Conservation (phyloP, 2,329 filamentous ascomycete genomes). For the Alternaria sp. region DNA sequence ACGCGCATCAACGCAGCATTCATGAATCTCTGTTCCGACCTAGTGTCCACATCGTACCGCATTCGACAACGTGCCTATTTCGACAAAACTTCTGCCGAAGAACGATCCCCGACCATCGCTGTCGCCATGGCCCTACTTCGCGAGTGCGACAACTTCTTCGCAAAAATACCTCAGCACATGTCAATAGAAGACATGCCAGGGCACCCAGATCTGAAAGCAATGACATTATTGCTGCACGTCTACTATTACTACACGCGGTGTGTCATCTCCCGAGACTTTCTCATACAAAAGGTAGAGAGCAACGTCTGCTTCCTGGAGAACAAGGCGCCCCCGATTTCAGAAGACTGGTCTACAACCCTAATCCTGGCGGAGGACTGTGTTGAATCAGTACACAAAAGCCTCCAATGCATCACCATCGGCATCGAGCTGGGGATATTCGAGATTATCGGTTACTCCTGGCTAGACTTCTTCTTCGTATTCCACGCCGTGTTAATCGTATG, state of each 20-base stretch:
- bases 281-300: constrained; percentile 33
- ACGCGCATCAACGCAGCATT: constrained; percentile 22
- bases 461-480: constrained; percentile 35
- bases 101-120: constrained; percentile 24
- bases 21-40: constrained; percentile 14
- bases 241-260: constrained; percentile 34
- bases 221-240: constrained; percentile 26
- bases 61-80: constrained; percentile 34
- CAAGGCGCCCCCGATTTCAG: constrained; percentile 6
- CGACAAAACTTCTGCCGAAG: constrained; percentile 23
- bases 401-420: constrained; percentile 28
- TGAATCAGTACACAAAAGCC: constrained; percentile 29
- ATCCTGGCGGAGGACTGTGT: constrained; percentile 35
- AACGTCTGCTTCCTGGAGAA: constrained; percentile 23
- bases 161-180: constrained; percentile 19
- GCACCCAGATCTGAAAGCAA: constrained; percentile 16
- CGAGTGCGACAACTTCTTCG: constrained; percentile 27
- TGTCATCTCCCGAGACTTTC: constrained; percentile 31
- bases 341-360: constrained; percentile 21
- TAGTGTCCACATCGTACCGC: constrained; percentile 25
- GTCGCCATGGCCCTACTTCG: constrained; percentile 26
- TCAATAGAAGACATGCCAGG: constrained; percentile 15
- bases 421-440: constrained; percentile 20
- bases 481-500: constrained; percentile 36
- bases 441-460: constrained; percentile 28